A percentile compares a stretch with the other conserved stretches of the same genome.
These are phyloP conservation scores for Fraxinus ornus DNA, from an alignment of 305 asterid genomes.

Conservation along the genomic window DNA sequence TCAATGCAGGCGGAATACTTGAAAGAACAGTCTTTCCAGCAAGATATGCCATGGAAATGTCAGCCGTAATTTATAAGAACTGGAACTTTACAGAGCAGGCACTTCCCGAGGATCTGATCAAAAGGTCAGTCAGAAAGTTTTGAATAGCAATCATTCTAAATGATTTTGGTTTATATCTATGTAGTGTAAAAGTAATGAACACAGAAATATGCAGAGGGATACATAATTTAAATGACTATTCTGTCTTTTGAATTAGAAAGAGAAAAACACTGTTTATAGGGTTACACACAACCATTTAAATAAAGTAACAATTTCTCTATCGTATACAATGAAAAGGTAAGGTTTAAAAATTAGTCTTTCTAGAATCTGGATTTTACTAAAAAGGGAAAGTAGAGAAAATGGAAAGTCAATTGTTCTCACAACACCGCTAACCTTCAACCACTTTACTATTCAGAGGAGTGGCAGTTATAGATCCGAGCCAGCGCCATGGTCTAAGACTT, in stretches of 20 bases:
- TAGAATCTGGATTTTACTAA: background rate
- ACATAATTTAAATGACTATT: background rate
- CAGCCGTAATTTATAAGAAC: slow-evolving; percentile 49
- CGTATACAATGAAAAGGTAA: background rate
- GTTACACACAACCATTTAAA: background rate
- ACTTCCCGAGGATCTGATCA: slow-evolving; percentile 60
- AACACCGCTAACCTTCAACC: background rate
- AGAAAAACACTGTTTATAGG: background rate
- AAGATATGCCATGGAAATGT: slow-evolving; percentile 61
- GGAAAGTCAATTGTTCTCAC: background rate
- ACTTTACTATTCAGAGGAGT: slow-evolving; percentile 37
- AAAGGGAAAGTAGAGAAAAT: background rate
- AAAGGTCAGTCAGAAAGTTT: slow-evolving; percentile 38
- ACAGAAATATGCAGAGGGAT: background rate
- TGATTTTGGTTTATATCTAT: background rate
- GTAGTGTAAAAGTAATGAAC: background rate
- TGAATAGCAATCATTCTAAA: background rate
- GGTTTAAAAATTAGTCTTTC: background rate
- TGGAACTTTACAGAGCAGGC: slow-evolving; percentile 67
- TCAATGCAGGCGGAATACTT: slow-evolving; percentile 62
- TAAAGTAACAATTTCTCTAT: background rate
- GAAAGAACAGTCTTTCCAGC: slow-evolving; percentile 64
- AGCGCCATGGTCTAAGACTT: slow-evolving; percentile 39
- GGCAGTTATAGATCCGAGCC: slow-evolving; percentile 40
- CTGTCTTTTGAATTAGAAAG: background rate